phyloP scores from a whole-genome alignment of 2,329 filamentous ascomycete genomes.

The Paecilomyces fulvus region DNA sequence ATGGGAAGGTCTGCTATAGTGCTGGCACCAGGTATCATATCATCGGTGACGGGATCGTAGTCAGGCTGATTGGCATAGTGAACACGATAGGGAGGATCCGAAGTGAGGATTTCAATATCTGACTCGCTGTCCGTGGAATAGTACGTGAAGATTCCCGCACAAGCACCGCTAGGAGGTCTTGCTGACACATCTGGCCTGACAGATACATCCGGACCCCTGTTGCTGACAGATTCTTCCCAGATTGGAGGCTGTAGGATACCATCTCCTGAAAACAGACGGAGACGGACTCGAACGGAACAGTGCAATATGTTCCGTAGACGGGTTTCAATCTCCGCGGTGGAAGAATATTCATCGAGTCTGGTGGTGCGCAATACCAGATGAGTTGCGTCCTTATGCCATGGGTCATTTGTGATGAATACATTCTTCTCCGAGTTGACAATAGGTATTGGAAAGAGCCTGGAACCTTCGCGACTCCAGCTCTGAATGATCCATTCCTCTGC shows the following conservation, averaged over 20 bases:
- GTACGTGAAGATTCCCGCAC: conserved; percentile 46
- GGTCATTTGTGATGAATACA: conserved; percentile 33
- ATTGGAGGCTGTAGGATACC: conserved; percentile 6
- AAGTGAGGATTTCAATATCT: conserved; percentile 47
- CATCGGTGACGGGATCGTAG: conserved; percentile 26
- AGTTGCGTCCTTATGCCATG: conserved; percentile 19
- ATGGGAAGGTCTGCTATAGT: conserved; percentile 19
- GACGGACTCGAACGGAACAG: conserved; percentile 40
- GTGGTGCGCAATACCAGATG: conserved; percentile 42
- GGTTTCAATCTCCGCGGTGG: conserved; percentile 42
- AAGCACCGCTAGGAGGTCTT: conserved; percentile 37
- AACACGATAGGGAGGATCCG: conserved; percentile 35
- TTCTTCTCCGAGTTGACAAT: conserved; percentile 42
- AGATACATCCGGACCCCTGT: neutral
- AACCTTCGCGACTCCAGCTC: conserved; percentile 36
- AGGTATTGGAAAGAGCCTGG: conserved; percentile 27
- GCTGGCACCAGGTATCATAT: conserved; percentile 25
- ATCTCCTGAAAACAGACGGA: conserved; percentile 31
- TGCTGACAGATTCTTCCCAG: neutral
- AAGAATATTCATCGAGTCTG: conserved; percentile 35
- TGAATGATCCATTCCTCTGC: conserved; percentile 35
- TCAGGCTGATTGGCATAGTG: conserved; percentile 38
- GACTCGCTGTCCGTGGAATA: conserved; percentile 39
- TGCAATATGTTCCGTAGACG: conserved; percentile 36
- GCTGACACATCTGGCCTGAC: neutral